These are phyloP conservation scores for Tuber magnatum DNA, from an alignment of 495 filamentous ascomycete species.

Conservation along the genomic window DNA sequence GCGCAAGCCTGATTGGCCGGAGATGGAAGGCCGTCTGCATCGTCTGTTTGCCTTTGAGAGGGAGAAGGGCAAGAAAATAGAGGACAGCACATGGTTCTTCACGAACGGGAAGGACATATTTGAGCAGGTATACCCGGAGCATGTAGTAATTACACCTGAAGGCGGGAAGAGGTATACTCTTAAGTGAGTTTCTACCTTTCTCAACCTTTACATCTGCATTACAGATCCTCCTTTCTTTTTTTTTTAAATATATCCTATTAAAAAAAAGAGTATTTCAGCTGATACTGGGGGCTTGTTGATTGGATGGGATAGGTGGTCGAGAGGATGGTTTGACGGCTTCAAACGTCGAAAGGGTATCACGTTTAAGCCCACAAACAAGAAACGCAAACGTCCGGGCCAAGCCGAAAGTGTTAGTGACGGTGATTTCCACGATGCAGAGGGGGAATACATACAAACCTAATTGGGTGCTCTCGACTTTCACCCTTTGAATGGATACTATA, in stretches of 20 bases:
- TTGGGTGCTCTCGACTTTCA: not conserved
- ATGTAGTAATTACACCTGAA: slow-evolving; percentile 23
- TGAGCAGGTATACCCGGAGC: slow-evolving; percentile 29
- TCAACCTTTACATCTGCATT: not conserved
- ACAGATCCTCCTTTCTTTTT: not conserved
- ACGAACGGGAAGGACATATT: slow-evolving; percentile 32
- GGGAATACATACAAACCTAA: slow-evolving; percentile 29
- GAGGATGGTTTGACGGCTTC: slow-evolving; percentile 35
- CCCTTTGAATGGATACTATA: not conserved
- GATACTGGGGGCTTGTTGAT: not conserved
- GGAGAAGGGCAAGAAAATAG: slow-evolving; percentile 18
- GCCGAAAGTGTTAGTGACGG: slow-evolving; percentile 25
- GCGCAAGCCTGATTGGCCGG: slow-evolving; percentile 35
- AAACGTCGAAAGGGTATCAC: slow-evolving; percentile 33
- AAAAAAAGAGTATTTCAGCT: not conserved
- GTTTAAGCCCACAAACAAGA: slow-evolving; percentile 33
- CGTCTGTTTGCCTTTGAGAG: slow-evolving; percentile 28
- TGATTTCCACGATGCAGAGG: slow-evolving; percentile 28
- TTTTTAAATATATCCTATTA: not conserved
- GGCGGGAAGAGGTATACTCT: slow-evolving; percentile 31
- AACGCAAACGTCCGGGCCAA: slow-evolving; percentile 24
- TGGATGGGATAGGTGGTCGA: slow-evolving; percentile 26
- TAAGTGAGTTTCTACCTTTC: slow-evolving; percentile 21
- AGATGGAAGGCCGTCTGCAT: slow-evolving; percentile 32
- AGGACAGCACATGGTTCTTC: slow-evolving; percentile 31